phyloP scores from a whole-genome alignment of 164 flowering plant genomes.

The Brasenia schreberi region DNA sequence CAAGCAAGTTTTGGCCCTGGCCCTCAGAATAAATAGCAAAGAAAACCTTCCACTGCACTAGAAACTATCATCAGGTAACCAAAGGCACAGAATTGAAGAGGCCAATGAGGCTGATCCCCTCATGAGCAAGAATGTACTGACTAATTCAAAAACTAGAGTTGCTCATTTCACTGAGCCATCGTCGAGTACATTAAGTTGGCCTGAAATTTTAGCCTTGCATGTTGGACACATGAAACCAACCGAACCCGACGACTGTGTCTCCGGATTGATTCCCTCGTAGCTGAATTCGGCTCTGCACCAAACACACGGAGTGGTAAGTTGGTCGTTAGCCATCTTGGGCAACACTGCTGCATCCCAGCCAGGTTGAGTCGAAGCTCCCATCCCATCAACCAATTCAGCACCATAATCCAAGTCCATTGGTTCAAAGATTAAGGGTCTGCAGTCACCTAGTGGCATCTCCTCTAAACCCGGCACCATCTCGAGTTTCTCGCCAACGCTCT shows the following conservation, averaged over 20 bases:
- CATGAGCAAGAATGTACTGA: neutral
- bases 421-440: slow-evolving; percentile 30
- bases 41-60: too few relatives aligned
- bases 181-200: slow-evolving; percentile 32
- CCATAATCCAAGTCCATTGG: slow-evolving; percentile 25
- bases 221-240: slow-evolving; percentile 80
- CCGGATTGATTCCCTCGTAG: slow-evolving; percentile 35
- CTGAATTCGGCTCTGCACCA: slow-evolving; percentile 72
- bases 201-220: slow-evolving; percentile 67
- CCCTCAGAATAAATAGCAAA: too few relatives aligned
- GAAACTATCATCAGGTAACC: too few relatives aligned
- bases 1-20: too few relatives aligned
- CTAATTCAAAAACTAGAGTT: neutral
- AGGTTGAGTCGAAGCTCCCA: slow-evolving; percentile 27
- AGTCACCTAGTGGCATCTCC: slow-evolving; percentile 41
- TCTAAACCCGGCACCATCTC: slow-evolving; percentile 32
- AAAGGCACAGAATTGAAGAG: neutral
- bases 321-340: slow-evolving; percentile 16
- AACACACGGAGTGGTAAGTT: slow-evolving; percentile 46
- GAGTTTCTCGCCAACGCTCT: slow-evolving; percentile 18
- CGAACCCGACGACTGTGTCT: slow-evolving; percentile 36
- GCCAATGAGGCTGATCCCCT: neutral
- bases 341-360: slow-evolving; percentile 26
- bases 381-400: slow-evolving; percentile 16
- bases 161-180: slow-evolving; percentile 6